Evolutionary conservation across 345 rosid genomes (phyloP), one percentile per base, ranked within the genome.

Genomic region (Boechera stricta): DNA sequence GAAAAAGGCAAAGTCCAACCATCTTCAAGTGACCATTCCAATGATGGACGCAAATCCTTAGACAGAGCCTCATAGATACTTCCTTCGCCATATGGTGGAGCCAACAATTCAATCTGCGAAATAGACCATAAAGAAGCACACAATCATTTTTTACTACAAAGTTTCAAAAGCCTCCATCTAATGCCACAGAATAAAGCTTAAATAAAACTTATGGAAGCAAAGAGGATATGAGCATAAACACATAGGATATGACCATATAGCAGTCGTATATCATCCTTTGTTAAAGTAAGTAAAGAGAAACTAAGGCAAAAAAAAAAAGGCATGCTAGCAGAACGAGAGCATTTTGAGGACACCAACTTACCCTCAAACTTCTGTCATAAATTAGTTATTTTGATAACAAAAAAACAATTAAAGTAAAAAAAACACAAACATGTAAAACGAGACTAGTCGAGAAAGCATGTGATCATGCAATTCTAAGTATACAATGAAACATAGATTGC

Each of bases 41-140:
- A 49, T 8, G 76, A 45, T 47, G 80, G 80, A 47, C 72, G 67
- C 44, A 77, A 36, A 55, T 77, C 80, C 26, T 29, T 36, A 36
- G 39, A 54, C 36, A 2, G 16, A 45, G 58, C 71, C 0, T 77
- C 72, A 7, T 77, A 77, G 5, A 3, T 4, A 5, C 7, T 32
- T 12, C 80, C 80, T 77, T 77, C 76, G 0, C 80, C 80, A 55
- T 63, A 26, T 5, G 80, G 80, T 15, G 18, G 8, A 71, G 80
- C 60, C 33, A 47, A 38, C 80, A 77, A 64, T 8, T 77, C 80
- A 36, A 77, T 36, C 80, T 77, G 65, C 33, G 47, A 44, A 54
- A 18, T 10, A 10, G 2, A 35, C 29, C 45, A 49, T 32, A 18
- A 32, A 7, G 15, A 45, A 44, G 13, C 10, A 0, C 26, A 38